Percentiles rank a stretch among this genome's conserved stretches.
phyloP scores from a whole-genome alignment of 1,139 yeast genomes.

The Candida albicans region DNA sequence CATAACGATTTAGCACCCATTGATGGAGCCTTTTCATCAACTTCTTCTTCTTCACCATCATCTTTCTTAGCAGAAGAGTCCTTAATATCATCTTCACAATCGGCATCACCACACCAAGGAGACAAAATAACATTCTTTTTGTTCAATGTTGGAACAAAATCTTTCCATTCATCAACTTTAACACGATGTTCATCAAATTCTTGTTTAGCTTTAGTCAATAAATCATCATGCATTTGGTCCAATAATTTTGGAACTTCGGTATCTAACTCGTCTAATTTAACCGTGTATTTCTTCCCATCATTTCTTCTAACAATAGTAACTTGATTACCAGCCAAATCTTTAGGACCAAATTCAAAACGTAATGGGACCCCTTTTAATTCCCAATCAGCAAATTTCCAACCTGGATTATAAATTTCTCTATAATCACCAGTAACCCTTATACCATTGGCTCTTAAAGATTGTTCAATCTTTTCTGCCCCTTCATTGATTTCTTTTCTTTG shows the following conservation, averaged over 20 bases:
- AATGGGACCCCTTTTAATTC: conserved; percentile 96
- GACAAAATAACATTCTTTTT: conserved; percentile 85
- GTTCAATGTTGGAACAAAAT: conserved; percentile 91
- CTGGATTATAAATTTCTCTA: conserved; percentile 94
- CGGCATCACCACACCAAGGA: conserved; percentile 96
- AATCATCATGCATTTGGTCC: conserved; percentile 74
- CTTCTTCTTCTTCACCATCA: conserved; percentile 80
- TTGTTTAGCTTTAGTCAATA: conserved; percentile 77
- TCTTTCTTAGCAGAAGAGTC: conserved; percentile 84
- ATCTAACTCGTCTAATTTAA: conserved; percentile 66
- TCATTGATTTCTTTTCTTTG: conserved; percentile 66
- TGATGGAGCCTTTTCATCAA: conserved; percentile 94
- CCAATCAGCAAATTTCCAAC: conserved; percentile 98
- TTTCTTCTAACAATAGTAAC: conserved; percentile 94
- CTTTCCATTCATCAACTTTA: conserved; percentile 80
- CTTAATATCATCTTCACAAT: conserved; percentile 96
- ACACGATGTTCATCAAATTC: conserved; percentile 83
- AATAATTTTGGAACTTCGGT: conserved; percentile 71
- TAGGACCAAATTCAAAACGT: conserved; percentile 94
- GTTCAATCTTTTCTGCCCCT: conserved; percentile 69
- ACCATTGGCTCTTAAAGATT: conserved; percentile 52
- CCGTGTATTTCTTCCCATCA: conserved; percentile 69
- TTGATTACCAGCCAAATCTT: conserved; percentile 78
- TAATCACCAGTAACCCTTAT: conserved; percentile 82
- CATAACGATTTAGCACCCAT: conserved; percentile 99